A percentile compares a stretch with the other conserved stretches of the same genome.
These are phyloP conservation scores for Cercospora sp. DNA, from an alignment of 2,329 filamentous ascomycete species.

Conservation along the genomic window DNA sequence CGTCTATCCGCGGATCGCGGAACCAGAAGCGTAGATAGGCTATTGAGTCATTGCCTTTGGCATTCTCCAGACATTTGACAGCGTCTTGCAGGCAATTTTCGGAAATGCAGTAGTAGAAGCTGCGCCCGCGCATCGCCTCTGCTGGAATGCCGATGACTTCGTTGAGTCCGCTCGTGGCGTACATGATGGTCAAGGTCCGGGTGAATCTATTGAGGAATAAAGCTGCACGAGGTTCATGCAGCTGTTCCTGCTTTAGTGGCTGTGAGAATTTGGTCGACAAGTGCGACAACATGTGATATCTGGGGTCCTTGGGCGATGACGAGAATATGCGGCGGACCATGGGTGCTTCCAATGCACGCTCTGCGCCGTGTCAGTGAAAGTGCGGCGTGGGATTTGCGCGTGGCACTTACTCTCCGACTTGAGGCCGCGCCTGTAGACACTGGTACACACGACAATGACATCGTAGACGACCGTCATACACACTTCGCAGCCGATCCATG, in stretches of 20 bases:
- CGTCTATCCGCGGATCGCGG: conserved; percentile 66
- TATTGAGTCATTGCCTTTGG: conserved; percentile 88
- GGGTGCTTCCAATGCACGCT: conserved; percentile 74
- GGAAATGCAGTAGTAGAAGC: conserved; percentile 85
- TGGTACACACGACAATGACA: conserved; percentile 81
- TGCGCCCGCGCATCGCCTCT: conserved; percentile 69
- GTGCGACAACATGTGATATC: conserved; percentile 87
- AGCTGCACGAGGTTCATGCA: conserved; percentile 76
- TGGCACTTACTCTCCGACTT: conserved; percentile 71
- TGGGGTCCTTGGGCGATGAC: conserved; percentile 76
- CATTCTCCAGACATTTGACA: conserved; percentile 75
- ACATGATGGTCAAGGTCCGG: conserved; percentile 79
- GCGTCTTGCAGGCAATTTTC: conserved; percentile 75
- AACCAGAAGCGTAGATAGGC: conserved; percentile 87
- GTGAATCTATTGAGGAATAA: conserved; percentile 86
- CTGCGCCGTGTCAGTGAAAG: conserved; percentile 48
- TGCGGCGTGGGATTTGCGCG: not conserved
- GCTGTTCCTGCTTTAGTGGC: conserved; percentile 55
- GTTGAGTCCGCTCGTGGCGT: conserved; percentile 73
- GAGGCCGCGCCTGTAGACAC: conserved; percentile 68
- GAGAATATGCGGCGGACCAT: conserved; percentile 77
- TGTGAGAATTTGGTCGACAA: conserved; percentile 74
- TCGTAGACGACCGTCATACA: conserved; percentile 88
- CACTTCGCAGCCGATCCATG: conserved; percentile 80
- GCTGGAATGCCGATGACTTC: conserved; percentile 74